These are phyloP conservation scores for Penicillium herquei DNA, from an alignment of 495 filamentous ascomycete genomes.

Conservation along the genomic window DNA sequence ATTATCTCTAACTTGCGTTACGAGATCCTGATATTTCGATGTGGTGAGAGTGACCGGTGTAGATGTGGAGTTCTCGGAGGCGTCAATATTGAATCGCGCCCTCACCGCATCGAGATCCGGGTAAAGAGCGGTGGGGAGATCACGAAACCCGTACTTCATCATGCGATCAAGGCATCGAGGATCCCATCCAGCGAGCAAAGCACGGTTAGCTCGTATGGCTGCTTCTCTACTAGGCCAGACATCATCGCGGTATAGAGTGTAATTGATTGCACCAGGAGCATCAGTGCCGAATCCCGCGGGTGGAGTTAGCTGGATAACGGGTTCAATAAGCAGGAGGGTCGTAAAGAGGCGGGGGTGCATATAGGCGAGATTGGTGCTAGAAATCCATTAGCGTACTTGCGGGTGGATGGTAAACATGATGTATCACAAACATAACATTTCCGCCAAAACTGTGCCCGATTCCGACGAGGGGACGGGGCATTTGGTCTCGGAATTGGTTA, in stretches of 20 bases:
- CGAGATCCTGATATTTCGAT: neutral
- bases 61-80: neutral
- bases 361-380: neutral
- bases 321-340: neutral
- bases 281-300: neutral
- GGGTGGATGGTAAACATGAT: too few relatives aligned
- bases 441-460: neutral
- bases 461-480: neutral
- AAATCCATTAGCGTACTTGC: neutral
- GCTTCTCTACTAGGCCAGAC: neutral
- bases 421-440: neutral
- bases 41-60: neutral
- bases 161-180: neutral
- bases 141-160: neutral
- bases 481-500: conserved; percentile 3
- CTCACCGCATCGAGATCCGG: neutral
- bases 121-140: neutral
- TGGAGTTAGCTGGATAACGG: neutral
- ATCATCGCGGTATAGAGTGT: neutral
- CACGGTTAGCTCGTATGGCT: neutral
- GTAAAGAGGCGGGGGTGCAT: conserved; percentile 1
- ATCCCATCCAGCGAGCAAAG: neutral
- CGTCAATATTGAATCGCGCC: neutral
- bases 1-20: neutral
- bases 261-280: neutral